Base-by-base conservation (phyloP, 2,329 filamentous ascomycete genomes). In the Lecanicillium sp. region DNA sequence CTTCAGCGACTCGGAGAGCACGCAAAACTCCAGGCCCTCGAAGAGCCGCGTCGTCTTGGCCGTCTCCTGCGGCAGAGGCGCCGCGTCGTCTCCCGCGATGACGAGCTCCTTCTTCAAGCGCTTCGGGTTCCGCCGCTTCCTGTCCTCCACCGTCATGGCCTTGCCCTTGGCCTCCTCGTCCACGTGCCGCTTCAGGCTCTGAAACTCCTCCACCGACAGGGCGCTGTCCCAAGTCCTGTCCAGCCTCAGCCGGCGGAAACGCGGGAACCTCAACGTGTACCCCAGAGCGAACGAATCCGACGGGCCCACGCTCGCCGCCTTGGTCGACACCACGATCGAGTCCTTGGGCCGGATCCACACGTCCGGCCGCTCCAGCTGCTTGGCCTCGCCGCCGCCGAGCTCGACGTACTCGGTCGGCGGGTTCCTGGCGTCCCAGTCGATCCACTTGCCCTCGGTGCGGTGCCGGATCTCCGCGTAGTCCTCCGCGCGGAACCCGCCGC, bases 281-380 rank as follows among this genome's bases (percentile, higher is more conserved):
- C 79, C 79, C 14, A 80, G 80, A 7, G 84, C 83, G 61, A 96
- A 97, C 50, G 86, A 81, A 44, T 90, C 86, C 1, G 87, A 91
- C 0, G 73, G 68, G 1, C 78, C 80, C 0, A 94, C 79, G 17
- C 83, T 87, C 1, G 91, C 85, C 3, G 90, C 93, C 66, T 97
- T 98, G 52, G 93, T 86, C 37, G 87, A 85, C 0, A 98, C 58
- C 1, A 98, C 89, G 14, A 98, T 67, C 0, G 90, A 96, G 52
- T 97, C 87, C 44, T 79, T 82, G 0, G 93, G 90, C 27, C 85
- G 83, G 59, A 98, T 97, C 90, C 90, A 98, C 45, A 90, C 79
- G 59, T 98, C 91, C 0, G 93, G 93, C 39, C 76, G 74, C 64
- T 97, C 91, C 52, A 78, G 73, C 59, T 93, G 86, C 23, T 66